These are phyloP conservation scores for Halenospora varia DNA, from an alignment of 495 filamentous ascomycete species.

Conservation along the genomic window DNA sequence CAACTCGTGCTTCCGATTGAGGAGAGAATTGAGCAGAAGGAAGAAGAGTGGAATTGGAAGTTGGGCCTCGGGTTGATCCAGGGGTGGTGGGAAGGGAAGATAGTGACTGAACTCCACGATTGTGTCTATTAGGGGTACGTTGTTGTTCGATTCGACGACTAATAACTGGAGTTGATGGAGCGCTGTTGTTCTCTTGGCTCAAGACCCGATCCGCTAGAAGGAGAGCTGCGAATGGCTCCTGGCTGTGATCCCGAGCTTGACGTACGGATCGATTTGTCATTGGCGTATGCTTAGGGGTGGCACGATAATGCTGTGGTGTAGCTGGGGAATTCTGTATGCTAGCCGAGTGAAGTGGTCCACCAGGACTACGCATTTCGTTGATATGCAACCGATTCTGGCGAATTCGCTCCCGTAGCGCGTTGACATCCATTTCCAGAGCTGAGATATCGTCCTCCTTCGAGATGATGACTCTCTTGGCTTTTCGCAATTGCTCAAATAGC, in stretches of 20 bases:
- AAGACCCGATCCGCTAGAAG: constrained; percentile 70
- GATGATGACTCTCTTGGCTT: constrained; percentile 69
- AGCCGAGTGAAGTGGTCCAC: constrained; percentile 49
- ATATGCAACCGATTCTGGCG: constrained; percentile 83
- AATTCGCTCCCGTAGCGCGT: constrained; percentile 75
- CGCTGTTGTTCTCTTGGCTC: constrained; percentile 67
- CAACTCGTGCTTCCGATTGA: constrained; percentile 20
- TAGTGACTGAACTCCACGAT: constrained; percentile 66
- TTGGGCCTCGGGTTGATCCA: constrained; percentile 27
- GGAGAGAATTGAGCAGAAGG: constrained; percentile 44
- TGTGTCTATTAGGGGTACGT: constrained; percentile 49
- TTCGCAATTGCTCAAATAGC: constrained; percentile 59
- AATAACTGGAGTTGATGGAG: constrained; percentile 55
- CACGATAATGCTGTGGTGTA: constrained; percentile 25
- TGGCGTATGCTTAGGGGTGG: constrained; percentile 34
- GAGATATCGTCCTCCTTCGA: constrained; percentile 64
- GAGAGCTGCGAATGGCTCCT: constrained; percentile 63
- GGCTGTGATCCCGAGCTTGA: constrained; percentile 9
- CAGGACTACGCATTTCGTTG: constrained; percentile 57
- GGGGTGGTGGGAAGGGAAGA: constrained; percentile 82
- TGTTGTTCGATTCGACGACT: constrained; percentile 34
- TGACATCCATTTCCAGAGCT: constrained; percentile 63
- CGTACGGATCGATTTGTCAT: constrained; percentile 30
- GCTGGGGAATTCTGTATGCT: constrained; percentile 20
- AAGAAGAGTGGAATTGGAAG: constrained; percentile 41